Percentiles rank a stretch among this genome's conserved stretches.
These are phyloP conservation scores for Fusarium bactridioides DNA, from an alignment of 2,329 filamentous ascomycete species.

Conservation along the genomic window DNA sequence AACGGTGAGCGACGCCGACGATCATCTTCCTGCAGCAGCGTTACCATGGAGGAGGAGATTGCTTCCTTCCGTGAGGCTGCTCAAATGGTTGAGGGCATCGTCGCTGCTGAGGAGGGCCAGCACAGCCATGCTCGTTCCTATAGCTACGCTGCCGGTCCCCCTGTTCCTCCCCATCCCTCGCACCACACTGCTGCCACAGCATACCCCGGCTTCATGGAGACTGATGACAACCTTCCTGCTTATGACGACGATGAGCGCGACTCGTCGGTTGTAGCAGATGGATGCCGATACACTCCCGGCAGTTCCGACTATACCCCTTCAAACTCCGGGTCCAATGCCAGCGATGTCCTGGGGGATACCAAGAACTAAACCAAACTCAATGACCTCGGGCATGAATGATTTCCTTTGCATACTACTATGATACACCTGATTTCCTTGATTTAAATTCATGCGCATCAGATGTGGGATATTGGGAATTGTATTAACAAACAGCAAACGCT, in stretches of 20 bases:
- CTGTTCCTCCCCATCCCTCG: slow-evolving; percentile 29
- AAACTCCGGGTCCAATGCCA: slow-evolving; percentile 27
- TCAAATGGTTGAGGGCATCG: slow-evolving; percentile 55
- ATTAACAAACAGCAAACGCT: background rate
- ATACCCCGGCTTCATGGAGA: slow-evolving; percentile 30
- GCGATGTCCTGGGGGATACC: slow-evolving; percentile 36
- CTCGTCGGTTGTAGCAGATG: slow-evolving; percentile 53
- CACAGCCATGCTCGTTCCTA: slow-evolving; percentile 14
- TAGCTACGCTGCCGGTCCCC: slow-evolving; percentile 10
- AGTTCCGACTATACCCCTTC: slow-evolving; percentile 39
- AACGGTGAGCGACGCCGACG: slow-evolving; percentile 15
- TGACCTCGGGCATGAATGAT: slow-evolving; percentile 9
- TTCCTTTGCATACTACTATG: slow-evolving; percentile 18
- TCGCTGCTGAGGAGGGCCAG: slow-evolving; percentile 53
- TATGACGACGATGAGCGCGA: slow-evolving; percentile 49
- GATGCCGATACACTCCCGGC: slow-evolving; percentile 51
- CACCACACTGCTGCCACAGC: slow-evolving; percentile 26
- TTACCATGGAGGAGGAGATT: slow-evolving; percentile 59
- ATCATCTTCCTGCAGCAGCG: slow-evolving; percentile 29
- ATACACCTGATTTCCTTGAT: slow-evolving; percentile 26
- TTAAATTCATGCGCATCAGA: slow-evolving; percentile 11
- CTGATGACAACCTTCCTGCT: slow-evolving; percentile 51
- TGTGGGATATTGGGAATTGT: slow-evolving; percentile 1
- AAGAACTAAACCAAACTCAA: slow-evolving; percentile 30
- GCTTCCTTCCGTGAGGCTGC: slow-evolving; percentile 57